Base-by-base conservation (phyloP, 2,329 filamentous ascomycete genomes). In the Talaromyces sp. region DNA sequence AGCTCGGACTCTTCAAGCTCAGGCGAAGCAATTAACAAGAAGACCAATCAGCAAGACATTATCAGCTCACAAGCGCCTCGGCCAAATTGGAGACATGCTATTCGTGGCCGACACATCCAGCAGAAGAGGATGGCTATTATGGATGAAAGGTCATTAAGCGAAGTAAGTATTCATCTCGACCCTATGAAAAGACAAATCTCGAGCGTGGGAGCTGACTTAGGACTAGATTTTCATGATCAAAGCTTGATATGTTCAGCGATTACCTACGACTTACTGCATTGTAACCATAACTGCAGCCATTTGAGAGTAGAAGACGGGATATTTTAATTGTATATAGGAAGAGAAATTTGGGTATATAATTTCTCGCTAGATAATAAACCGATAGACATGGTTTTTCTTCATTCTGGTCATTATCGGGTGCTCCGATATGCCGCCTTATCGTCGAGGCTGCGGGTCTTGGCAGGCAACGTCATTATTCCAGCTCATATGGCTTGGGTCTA, bases 111-210 rank as follows among this genome's bases (percentile, higher is more conserved):
- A 66, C 92, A 93, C 77, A 97, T 98, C 72, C 90, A 90, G 64
- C 91, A 95, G 71, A 98, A 98, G 82, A 88, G 88, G 72, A 87
- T 89, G 81, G 93, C 93, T 2, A 85, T 93, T 65, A 85, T 92
- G 81, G 91, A 97, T 76, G 85, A 88, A 58, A 88, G 90, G 73
- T 91, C 93, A 14, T 79, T 98, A 73, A 94, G 93, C 76, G 93
- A 97, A 87, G 91, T 93, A 80, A 76, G 81, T 72, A n/a, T 43
- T 14, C 63, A 37, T 6, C 22, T 33, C 22, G 31, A n/a, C 22
- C n/a, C 9, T 54, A 10, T 35, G 10, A 35, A 39, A 66, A 63
- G 33, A 47, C 22, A 43, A 31, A 22, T n/a, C 22, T 27, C 16
- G 22, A 13, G 33, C 13, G 54, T 63, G 33, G 14, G 47, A 58